These are phyloP conservation scores for Metschnikowia peoriensis DNA, from an alignment of 805 yeast species.

Conservation along the genomic window DNA sequence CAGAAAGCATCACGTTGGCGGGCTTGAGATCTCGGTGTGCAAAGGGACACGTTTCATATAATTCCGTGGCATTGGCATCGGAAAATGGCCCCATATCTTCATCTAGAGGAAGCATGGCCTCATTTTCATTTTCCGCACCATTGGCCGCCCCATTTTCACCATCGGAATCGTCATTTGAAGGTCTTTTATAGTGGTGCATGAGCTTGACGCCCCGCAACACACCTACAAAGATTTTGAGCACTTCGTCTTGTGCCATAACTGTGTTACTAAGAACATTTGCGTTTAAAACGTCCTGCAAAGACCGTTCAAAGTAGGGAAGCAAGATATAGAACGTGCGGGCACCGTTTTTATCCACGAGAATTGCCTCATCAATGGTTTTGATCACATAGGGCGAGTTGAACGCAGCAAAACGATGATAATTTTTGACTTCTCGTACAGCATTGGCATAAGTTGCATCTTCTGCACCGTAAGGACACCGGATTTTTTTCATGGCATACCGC, in stretches of 20 bases:
- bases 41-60: conserved; percentile 60
- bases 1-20: conserved; percentile 78
- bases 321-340: conserved; percentile 74
- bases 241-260: conserved; percentile 59
- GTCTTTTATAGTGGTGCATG: conserved; percentile 62
- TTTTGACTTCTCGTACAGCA: conserved; percentile 77
- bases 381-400: conserved; percentile 63
- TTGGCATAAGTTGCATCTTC: conserved; percentile 57
- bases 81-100: conserved; percentile 21
- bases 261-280: conserved; percentile 54
- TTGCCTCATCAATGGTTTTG: conserved; percentile 65
- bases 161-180: conserved; percentile 15
- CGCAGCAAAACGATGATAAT: conserved; percentile 62
- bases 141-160: background rate
- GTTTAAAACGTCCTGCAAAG: conserved; percentile 79
- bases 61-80: conserved; percentile 37
- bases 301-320: conserved; percentile 70
- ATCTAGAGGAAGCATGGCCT: conserved; percentile 24
- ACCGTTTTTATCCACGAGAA: conserved; percentile 75
- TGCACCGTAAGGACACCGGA: conserved; percentile 83
- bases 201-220: conserved; percentile 71
- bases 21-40: conserved; percentile 91
- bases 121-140: conserved; percentile 16
- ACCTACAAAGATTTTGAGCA: conserved; percentile 61
- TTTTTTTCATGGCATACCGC: conserved; percentile 75